phyloP scores from a whole-genome alignment of 2,329 filamentous ascomycete genomes.

The Penicillium palitans region DNA sequence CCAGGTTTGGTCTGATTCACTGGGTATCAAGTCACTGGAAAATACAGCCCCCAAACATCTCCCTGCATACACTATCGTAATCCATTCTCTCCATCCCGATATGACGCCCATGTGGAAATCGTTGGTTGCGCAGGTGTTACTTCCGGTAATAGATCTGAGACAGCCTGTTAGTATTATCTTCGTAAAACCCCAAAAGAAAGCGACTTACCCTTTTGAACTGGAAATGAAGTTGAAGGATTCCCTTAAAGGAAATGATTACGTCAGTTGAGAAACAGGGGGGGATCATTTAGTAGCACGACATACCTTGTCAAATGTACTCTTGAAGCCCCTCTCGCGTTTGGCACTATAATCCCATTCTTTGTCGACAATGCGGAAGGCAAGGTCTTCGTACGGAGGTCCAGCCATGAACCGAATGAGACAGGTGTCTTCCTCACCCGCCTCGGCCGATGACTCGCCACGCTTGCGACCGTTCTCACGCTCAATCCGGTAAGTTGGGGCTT shows the following conservation, averaged over 20 bases:
- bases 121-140: slow-evolving; percentile 31
- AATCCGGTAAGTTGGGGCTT: slow-evolving; percentile 93
- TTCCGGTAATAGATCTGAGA: slow-evolving; percentile 52
- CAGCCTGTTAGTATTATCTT: slow-evolving; percentile 17
- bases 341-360: slow-evolving; percentile 99
- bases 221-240: slow-evolving; percentile 93
- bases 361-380: slow-evolving; percentile 96
- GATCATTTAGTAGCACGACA: slow-evolving; percentile 30
- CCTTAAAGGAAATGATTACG: slow-evolving; percentile 52
- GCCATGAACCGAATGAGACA: slow-evolving; percentile 95
- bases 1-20: slow-evolving; percentile 12
- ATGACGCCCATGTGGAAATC: slow-evolving; percentile 21
- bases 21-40: slow-evolving; percentile 17
- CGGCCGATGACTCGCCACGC: slow-evolving; percentile 86
- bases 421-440: slow-evolving; percentile 93
- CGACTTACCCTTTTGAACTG: slow-evolving; percentile 89
- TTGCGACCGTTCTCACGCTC: slow-evolving; percentile 88
- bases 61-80: slow-evolving; percentile 17
- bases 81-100: slow-evolving; percentile 14
- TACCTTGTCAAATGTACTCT: slow-evolving; percentile 97
- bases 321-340: slow-evolving; percentile 91
- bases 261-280: slow-evolving; percentile 12
- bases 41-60: slow-evolving; percentile 21
- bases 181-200: not conserved
- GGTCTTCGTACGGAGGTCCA: slow-evolving; percentile 92